Base-by-base conservation (phyloP, 2,329 filamentous ascomycete species). In the Venturia asperata region DNA sequence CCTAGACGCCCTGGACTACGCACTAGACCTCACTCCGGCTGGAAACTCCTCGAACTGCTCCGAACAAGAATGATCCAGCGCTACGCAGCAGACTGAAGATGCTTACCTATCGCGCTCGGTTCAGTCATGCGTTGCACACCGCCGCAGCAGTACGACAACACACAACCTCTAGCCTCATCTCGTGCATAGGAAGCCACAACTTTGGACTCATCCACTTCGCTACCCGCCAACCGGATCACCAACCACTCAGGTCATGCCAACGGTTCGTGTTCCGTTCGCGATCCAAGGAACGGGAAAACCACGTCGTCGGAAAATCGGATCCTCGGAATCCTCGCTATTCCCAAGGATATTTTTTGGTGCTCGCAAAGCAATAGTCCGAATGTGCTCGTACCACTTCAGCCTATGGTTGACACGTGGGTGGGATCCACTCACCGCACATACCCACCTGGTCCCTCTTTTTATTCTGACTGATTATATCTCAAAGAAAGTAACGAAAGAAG, bases 41-140 rank as follows among this genome's bases (percentile, higher is more conserved):
- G 30, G 30, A 58, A 58, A 58, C 1, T 58, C 21, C 21, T 52
- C 21, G 21, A 27, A 52, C 7, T 52, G 21, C 21, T 52, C 47
- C 47, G 47, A 27, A 52, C 47, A 52, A 52, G 15, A 17, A 15
- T 52, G 11, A 52, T 52, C 9, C 9, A 52, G 21, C 24, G 47
- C 21, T 27, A 27, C 52, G 52, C 17, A 58, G 45, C 45, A 47
- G 19, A 21, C 27, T 27, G 11, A 41, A 3, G 4, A 41, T 41
- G 39, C 10, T 41, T 15, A 41, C 10, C 39, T 21, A 34, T 58
- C 30, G 11, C 52, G 30, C 52, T 58, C 19, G 52, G 3, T 56
- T 56, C 27, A n/a, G 52, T 56, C 30, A 37, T 56, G 52, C 52
- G 30, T 13, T 56, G 52, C 52, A 56, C 52, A 56, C 52, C 30